phyloP scores from a whole-genome alignment of 352 stramenopile species.

The Globisporangium cylindrosporum region DNA sequence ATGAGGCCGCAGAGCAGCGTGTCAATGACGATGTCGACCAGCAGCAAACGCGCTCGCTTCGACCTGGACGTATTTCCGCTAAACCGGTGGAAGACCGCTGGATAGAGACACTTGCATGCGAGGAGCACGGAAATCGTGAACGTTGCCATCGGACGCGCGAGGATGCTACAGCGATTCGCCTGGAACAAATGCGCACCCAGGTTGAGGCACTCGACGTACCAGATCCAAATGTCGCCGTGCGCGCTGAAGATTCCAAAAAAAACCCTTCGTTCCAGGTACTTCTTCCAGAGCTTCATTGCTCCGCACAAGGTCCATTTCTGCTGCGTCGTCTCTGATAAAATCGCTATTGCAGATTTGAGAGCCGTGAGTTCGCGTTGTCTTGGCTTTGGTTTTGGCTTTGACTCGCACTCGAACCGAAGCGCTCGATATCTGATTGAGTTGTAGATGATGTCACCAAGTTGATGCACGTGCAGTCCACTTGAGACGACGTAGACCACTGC shows the following conservation, averaged over 20 bases:
- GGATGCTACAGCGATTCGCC: neutral
- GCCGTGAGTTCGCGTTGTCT: neutral
- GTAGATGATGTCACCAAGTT: neutral
- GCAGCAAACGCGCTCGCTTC: neutral
- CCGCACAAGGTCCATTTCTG: neutral
- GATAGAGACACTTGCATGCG: slow-evolving; percentile 4
- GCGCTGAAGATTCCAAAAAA: slow-evolving; percentile 10
- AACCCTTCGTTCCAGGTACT: slow-evolving; percentile 4
- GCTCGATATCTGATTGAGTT: neutral
- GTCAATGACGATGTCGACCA: slow-evolving; percentile 9
- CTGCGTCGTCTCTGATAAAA: neutral
- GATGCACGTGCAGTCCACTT: neutral
- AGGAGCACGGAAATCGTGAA: neutral
- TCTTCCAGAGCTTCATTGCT: neutral
- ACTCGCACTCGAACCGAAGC: slow-evolving; percentile 6
- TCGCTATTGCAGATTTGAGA: neutral
- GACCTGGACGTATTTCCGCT: neutral
- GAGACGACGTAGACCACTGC: neutral
- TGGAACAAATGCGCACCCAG: slow-evolving; percentile 12
- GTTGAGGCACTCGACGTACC: slow-evolving; percentile 14
- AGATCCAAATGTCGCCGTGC: slow-evolving; percentile 12
- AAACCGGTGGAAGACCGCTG: slow-evolving; percentile 4
- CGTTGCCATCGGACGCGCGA: neutral
- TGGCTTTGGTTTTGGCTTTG: neutral
- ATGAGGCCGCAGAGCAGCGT: slow-evolving; percentile 10